A percentile compares a stretch with the other conserved stretches of the same genome.
Conservation (phyloP, 345 rosid species). For the Eucalyptus albens region DNA sequence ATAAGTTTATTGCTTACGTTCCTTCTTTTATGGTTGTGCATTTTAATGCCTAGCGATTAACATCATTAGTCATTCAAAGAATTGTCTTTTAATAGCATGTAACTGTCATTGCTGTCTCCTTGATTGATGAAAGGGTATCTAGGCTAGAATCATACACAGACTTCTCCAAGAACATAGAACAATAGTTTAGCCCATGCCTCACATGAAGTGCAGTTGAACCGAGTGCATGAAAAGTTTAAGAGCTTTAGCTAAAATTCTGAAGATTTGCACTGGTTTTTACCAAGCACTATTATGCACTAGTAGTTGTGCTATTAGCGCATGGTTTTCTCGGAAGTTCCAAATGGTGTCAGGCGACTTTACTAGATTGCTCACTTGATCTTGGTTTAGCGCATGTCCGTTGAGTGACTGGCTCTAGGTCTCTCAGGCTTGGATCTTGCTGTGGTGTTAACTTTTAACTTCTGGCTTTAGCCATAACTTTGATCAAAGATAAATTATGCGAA, state of each 20-base stretch:
- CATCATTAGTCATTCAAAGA: background rate
- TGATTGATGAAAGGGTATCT: background rate
- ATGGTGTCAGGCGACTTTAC: background rate
- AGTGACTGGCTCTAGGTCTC: background rate
- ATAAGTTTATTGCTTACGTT: background rate
- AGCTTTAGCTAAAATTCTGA: background rate
- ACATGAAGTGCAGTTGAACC: background rate
- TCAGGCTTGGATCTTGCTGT: background rate
- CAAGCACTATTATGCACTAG: background rate
- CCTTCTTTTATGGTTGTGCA: background rate
- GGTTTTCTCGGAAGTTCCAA: background rate
- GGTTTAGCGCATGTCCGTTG: background rate
- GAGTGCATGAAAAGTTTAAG: background rate
- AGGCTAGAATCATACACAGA: background rate
- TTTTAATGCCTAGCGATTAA: background rate
- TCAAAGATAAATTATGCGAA: background rate
- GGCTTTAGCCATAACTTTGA: background rate
- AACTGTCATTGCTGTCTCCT: background rate
- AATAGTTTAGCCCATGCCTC: background rate
- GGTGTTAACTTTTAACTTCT: background rate
- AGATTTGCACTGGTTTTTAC: background rate
- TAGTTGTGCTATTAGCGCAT: background rate
- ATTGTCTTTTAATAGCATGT: background rate
- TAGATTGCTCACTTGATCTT: background rate
- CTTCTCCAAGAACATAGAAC: background rate